Evolutionary conservation across 805 yeast species (phyloP).

Genomic region (Suhomyces kilbournensis): DNA sequence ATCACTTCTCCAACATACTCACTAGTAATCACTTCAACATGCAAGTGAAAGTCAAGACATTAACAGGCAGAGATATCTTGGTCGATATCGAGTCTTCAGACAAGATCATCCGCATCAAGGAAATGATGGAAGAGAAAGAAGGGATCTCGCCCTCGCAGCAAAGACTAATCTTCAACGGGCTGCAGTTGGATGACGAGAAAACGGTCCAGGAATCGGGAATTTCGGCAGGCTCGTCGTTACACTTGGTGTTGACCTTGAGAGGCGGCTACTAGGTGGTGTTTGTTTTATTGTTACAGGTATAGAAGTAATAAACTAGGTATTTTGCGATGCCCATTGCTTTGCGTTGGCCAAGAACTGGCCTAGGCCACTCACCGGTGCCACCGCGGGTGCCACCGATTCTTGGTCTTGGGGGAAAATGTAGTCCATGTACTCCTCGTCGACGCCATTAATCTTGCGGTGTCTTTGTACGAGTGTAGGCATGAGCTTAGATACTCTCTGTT

Average conservation of each 20-base stretch:
- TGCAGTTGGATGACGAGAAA: slow-evolving; percentile 84
- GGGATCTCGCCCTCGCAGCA: slow-evolving; percentile 98
- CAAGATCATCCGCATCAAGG: slow-evolving; percentile 73
- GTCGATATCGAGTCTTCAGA: slow-evolving; percentile 71
- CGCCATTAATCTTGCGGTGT: slow-evolving; percentile 42
- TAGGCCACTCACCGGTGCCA: slow-evolving; percentile 20
- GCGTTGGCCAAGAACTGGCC: slow-evolving; percentile 43
- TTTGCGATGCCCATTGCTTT: slow-evolving; percentile 28
- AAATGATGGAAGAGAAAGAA: slow-evolving; percentile 90
- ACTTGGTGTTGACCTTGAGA: slow-evolving; percentile 86
- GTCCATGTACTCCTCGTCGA: slow-evolving; percentile 54
- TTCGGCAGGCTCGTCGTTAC: slow-evolving; percentile 81
- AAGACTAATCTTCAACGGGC: slow-evolving; percentile 83
- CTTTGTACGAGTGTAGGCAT: slow-evolving; percentile 55
- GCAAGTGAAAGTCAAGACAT: slow-evolving; percentile 73
- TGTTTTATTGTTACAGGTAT: background rate
- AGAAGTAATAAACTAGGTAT: background rate
- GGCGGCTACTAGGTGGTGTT: slow-evolving; percentile 59
- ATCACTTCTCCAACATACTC: background rate
- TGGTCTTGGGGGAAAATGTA: slow-evolving; percentile 68
- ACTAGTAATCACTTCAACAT: slow-evolving; percentile 23
- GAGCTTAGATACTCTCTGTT: slow-evolving; percentile 38
- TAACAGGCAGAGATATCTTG: slow-evolving; percentile 80
- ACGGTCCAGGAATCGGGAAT: slow-evolving; percentile 73
- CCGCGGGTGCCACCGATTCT: background rate